These are phyloP conservation scores for Lichtheimia ornata DNA, from an alignment of 371 early-diverging fungal genomes.

Conservation along the genomic window DNA sequence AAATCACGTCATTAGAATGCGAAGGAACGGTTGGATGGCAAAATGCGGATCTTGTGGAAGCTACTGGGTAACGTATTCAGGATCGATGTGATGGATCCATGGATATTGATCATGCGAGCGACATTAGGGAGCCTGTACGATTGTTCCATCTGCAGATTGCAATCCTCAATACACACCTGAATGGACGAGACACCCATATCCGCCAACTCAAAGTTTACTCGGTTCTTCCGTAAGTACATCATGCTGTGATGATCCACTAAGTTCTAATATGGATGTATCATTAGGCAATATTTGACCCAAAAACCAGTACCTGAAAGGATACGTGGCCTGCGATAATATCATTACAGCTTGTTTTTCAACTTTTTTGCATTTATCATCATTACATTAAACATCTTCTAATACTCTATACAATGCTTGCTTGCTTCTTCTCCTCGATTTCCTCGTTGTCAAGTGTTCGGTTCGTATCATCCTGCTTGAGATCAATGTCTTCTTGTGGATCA, in stretches of 20 bases:
- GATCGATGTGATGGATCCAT: neutral
- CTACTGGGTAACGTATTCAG: constrained; percentile 39
- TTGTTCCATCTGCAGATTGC: constrained; percentile 74
- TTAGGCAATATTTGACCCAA: neutral
- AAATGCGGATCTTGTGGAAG: constrained; percentile 58
- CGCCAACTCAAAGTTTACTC: constrained; percentile 75
- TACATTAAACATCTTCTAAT: no score
- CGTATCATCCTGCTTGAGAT: no score
- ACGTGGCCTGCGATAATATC: neutral
- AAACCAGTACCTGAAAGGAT: neutral
- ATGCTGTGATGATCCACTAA: neutral
- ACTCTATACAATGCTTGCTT: no score
- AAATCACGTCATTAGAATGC: constrained; percentile 55
- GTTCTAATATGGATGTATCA: neutral
- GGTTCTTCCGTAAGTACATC: constrained; percentile 44
- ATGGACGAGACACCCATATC: constrained; percentile 92
- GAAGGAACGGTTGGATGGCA: constrained; percentile 78
- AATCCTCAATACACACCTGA: constrained; percentile 83
- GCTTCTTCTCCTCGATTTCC: no score
- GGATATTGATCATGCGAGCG: neutral
- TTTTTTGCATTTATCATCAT: no score
- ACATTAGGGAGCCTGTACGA: constrained; percentile 49
- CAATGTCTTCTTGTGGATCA: no score
- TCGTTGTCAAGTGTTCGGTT: no score
- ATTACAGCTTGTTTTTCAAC: no score